Evolutionary conservation across 371 early-diverging fungal species (phyloP).

Genomic region (Lichtheimia corymbifera): DNA sequence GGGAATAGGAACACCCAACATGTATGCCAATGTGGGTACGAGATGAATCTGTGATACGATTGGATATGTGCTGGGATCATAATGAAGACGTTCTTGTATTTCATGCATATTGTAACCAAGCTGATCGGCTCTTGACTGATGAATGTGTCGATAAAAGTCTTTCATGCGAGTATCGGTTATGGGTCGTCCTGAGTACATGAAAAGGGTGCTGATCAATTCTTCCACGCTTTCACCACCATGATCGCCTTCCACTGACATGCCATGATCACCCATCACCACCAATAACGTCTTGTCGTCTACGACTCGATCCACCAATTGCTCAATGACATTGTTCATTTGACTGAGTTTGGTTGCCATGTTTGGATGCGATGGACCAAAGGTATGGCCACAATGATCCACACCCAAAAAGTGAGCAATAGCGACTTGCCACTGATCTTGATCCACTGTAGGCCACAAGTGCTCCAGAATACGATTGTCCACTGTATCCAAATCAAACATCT

Average conservation of each 20-base stretch:
- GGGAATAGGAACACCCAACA: slow-evolving; percentile 80
- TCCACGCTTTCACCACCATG: slow-evolving; percentile 96
- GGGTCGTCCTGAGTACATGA: slow-evolving; percentile 68
- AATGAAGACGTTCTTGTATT: slow-evolving; percentile 19
- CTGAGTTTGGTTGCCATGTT: slow-evolving; percentile 82
- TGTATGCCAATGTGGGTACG: slow-evolving; percentile 74
- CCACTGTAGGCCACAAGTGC: slow-evolving; percentile 57
- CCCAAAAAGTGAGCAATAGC: slow-evolving; percentile 92
- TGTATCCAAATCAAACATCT: slow-evolving; percentile 92
- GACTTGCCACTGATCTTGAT: slow-evolving; percentile 54
- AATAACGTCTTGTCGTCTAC: slow-evolving; percentile 89
- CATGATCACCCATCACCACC: slow-evolving; percentile 98
- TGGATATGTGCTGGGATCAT: slow-evolving; percentile 32
- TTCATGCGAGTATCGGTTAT: slow-evolving; percentile 21
- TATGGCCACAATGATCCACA: slow-evolving; percentile 97
- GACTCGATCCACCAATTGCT: slow-evolving; percentile 54
- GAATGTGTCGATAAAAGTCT: slow-evolving; percentile 22
- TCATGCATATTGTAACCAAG: slow-evolving; percentile 27
- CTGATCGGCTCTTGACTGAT: slow-evolving; percentile 17
- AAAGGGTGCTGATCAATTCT: slow-evolving; percentile 86
- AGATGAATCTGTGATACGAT: slow-evolving; percentile 82
- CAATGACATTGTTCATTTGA: slow-evolving; percentile 83
- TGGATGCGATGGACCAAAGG: slow-evolving; percentile 86
- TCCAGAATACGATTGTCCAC: slow-evolving; percentile 85
- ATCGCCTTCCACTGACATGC: slow-evolving; percentile 97